A percentile compares a stretch with the other conserved stretches of the same genome.
Conservation (phyloP, 768 basidiomycete species). For the Amylocystis lapponica region DNA sequence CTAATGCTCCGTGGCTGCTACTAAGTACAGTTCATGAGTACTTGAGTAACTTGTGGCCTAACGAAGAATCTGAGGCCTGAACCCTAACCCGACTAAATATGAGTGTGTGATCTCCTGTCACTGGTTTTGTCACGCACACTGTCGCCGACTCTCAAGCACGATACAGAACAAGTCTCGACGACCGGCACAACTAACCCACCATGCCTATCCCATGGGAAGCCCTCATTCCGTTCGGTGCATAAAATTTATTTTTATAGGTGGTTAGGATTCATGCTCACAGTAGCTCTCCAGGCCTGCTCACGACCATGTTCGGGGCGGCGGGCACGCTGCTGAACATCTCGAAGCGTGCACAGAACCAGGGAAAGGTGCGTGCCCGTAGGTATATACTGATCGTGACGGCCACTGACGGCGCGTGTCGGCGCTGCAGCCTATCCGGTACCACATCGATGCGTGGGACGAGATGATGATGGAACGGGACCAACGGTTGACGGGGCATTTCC, state of each 20-base stretch:
- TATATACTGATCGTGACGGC: too few relatives aligned
- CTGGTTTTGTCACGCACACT: too few relatives aligned
- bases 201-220: constrained; percentile 99
- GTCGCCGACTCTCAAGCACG: too few relatives aligned
- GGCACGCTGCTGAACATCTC: constrained; percentile 83
- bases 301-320: constrained; percentile 83
- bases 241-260: not conserved
- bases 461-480: constrained; percentile 95
- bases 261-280: not conserved
- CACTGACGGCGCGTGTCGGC: not conserved
- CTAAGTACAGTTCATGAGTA: too few relatives aligned
- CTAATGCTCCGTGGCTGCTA: too few relatives aligned
- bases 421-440: constrained; percentile 49
- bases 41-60: too few relatives aligned
- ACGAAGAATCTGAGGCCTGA: too few relatives aligned
- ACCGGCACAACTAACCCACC: constrained; percentile 17
- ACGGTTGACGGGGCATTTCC: constrained; percentile 76
- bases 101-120: too few relatives aligned
- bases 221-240: constrained; percentile 86
- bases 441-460: constrained; percentile 85
- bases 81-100: too few relatives aligned
- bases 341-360: constrained; percentile 77
- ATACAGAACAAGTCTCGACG: too few relatives aligned
- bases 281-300: constrained; percentile 58
- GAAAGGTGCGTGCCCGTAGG: constrained; percentile 56